These are phyloP conservation scores for Colletotrichum limetticola DNA, from an alignment of 2,329 filamentous ascomycete species.

Conservation along the genomic window DNA sequence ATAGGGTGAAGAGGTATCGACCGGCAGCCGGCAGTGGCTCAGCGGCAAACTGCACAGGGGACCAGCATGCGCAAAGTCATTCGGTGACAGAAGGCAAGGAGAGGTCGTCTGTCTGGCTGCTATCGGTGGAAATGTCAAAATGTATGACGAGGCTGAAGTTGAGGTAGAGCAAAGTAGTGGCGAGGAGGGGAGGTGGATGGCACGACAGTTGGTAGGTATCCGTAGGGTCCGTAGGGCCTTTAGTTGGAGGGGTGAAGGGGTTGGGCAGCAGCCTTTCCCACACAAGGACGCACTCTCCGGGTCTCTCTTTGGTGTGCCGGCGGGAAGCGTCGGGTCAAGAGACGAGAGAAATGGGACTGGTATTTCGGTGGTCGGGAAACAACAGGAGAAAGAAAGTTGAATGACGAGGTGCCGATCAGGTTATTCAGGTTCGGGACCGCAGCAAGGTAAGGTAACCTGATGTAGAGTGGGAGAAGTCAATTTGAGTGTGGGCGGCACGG, in stretches of 20 bases:
- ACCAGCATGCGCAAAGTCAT: slow-evolving; percentile 29
- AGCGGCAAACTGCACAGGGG: slow-evolving; percentile 26
- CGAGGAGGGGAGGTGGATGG: slow-evolving; percentile 4
- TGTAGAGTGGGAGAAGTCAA: not conserved
- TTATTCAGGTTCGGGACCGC: not conserved
- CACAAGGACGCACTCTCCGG: not conserved
- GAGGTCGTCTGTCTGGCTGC: not conserved
- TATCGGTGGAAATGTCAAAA: not conserved
- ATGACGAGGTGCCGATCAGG: slow-evolving; percentile 18
- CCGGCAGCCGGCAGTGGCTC: slow-evolving; percentile 28
- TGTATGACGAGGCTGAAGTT: not conserved
- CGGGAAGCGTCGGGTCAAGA: slow-evolving; percentile 2
- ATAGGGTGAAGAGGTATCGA: slow-evolving; percentile 4
- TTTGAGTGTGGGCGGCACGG: not conserved
- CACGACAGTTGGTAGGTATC: not conserved
- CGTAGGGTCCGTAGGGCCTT: not conserved
- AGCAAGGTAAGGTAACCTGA: not conserved
- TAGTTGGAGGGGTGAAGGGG: not conserved
- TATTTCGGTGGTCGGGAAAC: slow-evolving; percentile 3
- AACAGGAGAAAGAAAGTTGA: not conserved
- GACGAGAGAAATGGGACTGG: not conserved
- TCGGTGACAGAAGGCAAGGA: not conserved
- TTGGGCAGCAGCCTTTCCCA: slow-evolving; percentile 4
- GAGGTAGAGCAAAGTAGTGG: not conserved
- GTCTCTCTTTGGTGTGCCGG: not conserved